A percentile compares a stretch with the other conserved stretches of the same genome.
Evolutionary conservation across 345 rosid species (phyloP).

Genomic region (Streptanthus diversifolius): DNA sequence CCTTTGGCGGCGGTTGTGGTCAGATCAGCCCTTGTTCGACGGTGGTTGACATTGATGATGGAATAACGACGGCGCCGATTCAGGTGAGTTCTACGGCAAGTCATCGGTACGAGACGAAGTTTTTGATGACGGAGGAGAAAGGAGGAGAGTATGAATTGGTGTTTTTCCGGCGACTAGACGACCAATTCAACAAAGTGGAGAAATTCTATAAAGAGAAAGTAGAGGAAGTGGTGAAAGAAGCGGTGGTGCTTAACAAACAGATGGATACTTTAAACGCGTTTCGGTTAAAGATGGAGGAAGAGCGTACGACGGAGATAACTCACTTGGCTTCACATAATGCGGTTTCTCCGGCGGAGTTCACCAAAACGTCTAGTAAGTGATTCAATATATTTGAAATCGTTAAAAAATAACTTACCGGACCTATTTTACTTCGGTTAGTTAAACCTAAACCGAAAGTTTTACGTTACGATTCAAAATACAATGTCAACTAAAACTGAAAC

Average conservation of each 20-base stretch:
- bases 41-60: conserved; percentile 34
- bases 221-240: conserved; percentile 58
- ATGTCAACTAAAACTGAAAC: neutral
- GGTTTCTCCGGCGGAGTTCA: conserved; percentile 37
- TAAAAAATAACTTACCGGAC: neutral
- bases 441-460: neutral
- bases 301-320: conserved; percentile 40
- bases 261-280: conserved; percentile 61
- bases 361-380: conserved; percentile 7
- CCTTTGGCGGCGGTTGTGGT: neutral
- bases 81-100: conserved; percentile 38
- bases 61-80: conserved; percentile 16
- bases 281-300: conserved; percentile 48
- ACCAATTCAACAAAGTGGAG: conserved; percentile 56
- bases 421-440: neutral
- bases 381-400: neutral
- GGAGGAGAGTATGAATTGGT: conserved; percentile 61
- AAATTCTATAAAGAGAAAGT: conserved; percentile 47
- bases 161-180: conserved; percentile 58
- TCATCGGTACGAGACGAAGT: conserved; percentile 41
- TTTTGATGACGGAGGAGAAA: conserved; percentile 42
- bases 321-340: conserved; percentile 47
- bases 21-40: conserved; percentile 13
- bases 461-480: too few species aligned
- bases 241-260: conserved; percentile 44